A percentile compares a stretch with the other conserved stretches of the same genome.
Evolutionary conservation across 2,329 filamentous ascomycete species (phyloP).

Genomic region (Capronia epimyces): DNA sequence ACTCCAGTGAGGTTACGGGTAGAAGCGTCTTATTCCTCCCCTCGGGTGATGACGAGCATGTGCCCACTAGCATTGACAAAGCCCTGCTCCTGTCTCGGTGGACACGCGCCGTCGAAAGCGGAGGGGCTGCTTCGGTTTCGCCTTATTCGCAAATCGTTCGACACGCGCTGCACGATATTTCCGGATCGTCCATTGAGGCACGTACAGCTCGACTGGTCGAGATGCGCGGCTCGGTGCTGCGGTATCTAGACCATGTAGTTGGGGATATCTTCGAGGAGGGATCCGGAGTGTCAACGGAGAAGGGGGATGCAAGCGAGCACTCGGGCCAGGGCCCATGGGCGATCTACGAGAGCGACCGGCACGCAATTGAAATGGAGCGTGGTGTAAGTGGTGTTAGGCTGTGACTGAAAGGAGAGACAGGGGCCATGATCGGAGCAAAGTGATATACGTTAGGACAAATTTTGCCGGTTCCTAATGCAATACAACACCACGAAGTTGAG

Average conservation of each 20-base stretch:
- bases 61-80: constrained; percentile 17
- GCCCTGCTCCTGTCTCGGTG: constrained; percentile 18
- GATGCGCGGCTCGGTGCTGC: constrained; percentile 23
- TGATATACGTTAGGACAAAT: too few species aligned
- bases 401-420: too few species aligned
- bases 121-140: constrained; percentile 2
- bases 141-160: constrained; percentile 15
- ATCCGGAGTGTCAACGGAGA: not conserved
- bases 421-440: too few species aligned
- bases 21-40: constrained; percentile 22
- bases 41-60: constrained; percentile 20
- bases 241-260: constrained; percentile 23
- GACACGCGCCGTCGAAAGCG: constrained; percentile 15
- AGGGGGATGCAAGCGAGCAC: too few species aligned
- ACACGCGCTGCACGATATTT: constrained; percentile 25
- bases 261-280: constrained; percentile 14
- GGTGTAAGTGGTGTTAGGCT: not conserved
- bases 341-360: constrained; percentile 6
- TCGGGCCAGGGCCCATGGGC: constrained; percentile 6
- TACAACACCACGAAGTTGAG: too few species aligned
- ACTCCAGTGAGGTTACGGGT: too few species aligned
- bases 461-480: too few species aligned
- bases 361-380: not conserved
- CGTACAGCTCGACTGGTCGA: constrained; percentile 22
- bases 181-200: constrained; percentile 15